These are phyloP conservation scores for Podochytrium sp. DNA, from an alignment of 192 early-diverging fungal species.

Conservation along the genomic window DNA sequence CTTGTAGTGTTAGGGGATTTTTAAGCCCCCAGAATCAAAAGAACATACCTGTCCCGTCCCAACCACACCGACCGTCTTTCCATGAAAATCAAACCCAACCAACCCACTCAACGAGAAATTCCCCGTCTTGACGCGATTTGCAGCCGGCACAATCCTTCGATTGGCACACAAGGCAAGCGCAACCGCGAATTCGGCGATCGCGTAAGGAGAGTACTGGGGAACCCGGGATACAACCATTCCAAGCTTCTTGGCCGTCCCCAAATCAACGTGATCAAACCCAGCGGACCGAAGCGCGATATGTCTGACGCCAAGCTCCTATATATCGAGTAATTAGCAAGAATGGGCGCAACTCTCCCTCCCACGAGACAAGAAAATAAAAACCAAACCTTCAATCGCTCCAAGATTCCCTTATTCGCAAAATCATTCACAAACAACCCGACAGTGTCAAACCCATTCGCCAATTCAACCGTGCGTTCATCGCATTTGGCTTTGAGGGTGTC, in stretches of 20 bases:
- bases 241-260: conserved; percentile 26
- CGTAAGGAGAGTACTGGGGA: conserved; percentile 51
- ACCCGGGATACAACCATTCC: conserved; percentile 46
- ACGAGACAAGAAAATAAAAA: no score
- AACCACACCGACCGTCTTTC: conserved; percentile 50
- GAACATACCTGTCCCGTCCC: conserved; percentile 36
- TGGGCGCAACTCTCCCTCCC: no score
- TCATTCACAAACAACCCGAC: conserved; percentile 47
- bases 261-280: conserved; percentile 51
- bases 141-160: conserved; percentile 44
- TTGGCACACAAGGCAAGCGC: conserved; percentile 45
- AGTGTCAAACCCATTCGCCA: background rate
- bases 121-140: conserved; percentile 26
- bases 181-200: conserved; percentile 52
- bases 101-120: conserved; percentile 46
- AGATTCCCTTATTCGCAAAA: conserved; percentile 5
- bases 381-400: conserved; percentile 14
- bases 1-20: conserved; percentile 26
- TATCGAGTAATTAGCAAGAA: no score
- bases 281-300: conserved; percentile 51
- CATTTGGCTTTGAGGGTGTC: background rate
- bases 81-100: conserved; percentile 52
- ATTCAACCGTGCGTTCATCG: background rate
- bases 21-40: background rate
- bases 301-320: conserved; percentile 39